Conservation (phyloP, 1,284 basidiomycete genomes). For the Mycosarcoma mackinlayi region DNA sequence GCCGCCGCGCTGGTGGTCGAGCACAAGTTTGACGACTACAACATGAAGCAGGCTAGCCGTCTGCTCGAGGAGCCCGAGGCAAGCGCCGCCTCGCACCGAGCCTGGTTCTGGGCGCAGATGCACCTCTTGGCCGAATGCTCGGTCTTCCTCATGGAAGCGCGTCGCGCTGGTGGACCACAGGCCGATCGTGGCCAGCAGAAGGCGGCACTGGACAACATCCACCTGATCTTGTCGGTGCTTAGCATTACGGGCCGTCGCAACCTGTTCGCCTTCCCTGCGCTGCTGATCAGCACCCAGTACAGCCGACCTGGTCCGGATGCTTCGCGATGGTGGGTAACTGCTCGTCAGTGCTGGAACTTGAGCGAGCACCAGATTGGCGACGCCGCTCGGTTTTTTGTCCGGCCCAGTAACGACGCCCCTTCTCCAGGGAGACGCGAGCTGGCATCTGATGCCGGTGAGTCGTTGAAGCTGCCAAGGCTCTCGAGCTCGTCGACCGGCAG, state of each 20-base stretch:
- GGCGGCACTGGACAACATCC: slow-evolving; percentile 48
- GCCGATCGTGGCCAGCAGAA: slow-evolving; percentile 38
- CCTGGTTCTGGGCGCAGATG: slow-evolving; percentile 71
- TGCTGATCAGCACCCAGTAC: slow-evolving; percentile 50
- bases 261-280: slow-evolving; percentile 46
- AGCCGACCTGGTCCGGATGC: slow-evolving; percentile 37
- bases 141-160: slow-evolving; percentile 70
- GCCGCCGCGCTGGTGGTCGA: slow-evolving; percentile 68
- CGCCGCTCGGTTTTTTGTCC: slow-evolving; percentile 45
- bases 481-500: slow-evolving; percentile 25
- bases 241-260: slow-evolving; percentile 48
- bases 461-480: slow-evolving; percentile 38
- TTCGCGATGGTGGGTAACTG: slow-evolving; percentile 44
- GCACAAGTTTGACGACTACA: slow-evolving; percentile 70
- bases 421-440: slow-evolving; percentile 16
- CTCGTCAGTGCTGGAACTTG: slow-evolving; percentile 52
- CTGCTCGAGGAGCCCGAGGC: slow-evolving; percentile 61
- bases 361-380: slow-evolving; percentile 37
- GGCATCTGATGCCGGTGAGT: slow-evolving; percentile 5
- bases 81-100: slow-evolving; percentile 62
- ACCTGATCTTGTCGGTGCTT: slow-evolving; percentile 45
- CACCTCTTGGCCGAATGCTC: slow-evolving; percentile 70
- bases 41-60: slow-evolving; percentile 66
- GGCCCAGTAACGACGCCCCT: slow-evolving; percentile 40
- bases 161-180: slow-evolving; percentile 26